Evolutionary conservation across 2,329 filamentous ascomycete species (phyloP), one percentile per base, ranked within the genome.

Genomic region (Paraphaeosphaeria minitans): DNA sequence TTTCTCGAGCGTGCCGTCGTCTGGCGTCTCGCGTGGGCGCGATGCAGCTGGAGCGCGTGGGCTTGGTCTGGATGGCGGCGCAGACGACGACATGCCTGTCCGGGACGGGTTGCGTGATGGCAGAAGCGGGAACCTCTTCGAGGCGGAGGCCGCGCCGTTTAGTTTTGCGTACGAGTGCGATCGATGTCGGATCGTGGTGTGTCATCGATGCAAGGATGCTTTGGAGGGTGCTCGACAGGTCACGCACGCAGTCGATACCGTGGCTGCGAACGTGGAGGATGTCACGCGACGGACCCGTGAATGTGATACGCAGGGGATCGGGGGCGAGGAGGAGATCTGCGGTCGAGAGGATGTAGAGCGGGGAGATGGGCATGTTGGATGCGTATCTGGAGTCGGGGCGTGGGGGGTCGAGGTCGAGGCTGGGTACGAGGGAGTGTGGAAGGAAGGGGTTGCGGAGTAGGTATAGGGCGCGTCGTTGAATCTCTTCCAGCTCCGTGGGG

Each of bases 111-210:
- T 39, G 29, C 1, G 22, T 8, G 22, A 48, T 12, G 8, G 13
- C 19, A 19, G 22, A 19, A 52, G 21, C n/a, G 37, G 14, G 10
- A 29, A 21, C 19, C 31, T 48, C 27, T 55, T 59, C 19, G 46
- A 52, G 1, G 43, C 41, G 10, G 7, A 49, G 13, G 49, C 33
- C 3, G 22, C 49, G 2, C 52, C 62, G 1, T 67, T 69, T 41
- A 72, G 63, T 55, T 59, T 72, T 27, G 71, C 72, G 1, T 64
- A 73, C 37, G 61, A 70, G 42, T 75, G 72, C 35, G 1, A 24
- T 0, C 16, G 19, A 4, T 75, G 73, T 54, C 60, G 54, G 8
- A 49, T 70, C 2, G 43, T 74, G 0, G 64, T 73, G 1, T 75
- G 73, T 52, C 51, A 54, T 1, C 42, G 57, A 0, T 75, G 71